Evolutionary conservation across 225 moss, liverwort and hornwort genomes (phyloP).

Genomic region (Thuidium tamariscinum): DNA sequence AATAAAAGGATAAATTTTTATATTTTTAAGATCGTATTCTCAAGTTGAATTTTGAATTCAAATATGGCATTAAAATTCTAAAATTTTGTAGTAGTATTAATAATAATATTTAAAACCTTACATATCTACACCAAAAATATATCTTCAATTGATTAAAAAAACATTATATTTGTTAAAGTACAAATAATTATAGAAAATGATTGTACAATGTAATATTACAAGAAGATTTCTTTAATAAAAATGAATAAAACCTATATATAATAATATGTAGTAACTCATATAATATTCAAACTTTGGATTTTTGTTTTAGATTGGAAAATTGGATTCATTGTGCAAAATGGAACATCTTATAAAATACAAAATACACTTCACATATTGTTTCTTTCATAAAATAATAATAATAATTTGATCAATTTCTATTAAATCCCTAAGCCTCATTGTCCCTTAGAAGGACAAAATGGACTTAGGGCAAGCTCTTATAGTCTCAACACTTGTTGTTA

Average conservation of each 20-base stretch:
- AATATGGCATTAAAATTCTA: not conserved
- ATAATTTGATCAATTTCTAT: not conserved
- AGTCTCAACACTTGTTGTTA: too few species aligned
- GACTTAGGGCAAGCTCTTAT: too few species aligned
- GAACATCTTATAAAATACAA: not conserved
- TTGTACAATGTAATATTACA: fast-evolving
- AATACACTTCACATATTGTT: not conserved
- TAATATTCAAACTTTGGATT: fast-evolving
- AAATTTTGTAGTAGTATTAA: not conserved
- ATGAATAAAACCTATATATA: not conserved
- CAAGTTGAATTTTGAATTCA: not conserved
- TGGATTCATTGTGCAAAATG: not conserved
- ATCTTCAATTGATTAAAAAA: not conserved
- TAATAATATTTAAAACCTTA: too few species aligned
- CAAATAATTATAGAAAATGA: not conserved
- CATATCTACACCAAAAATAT: not conserved
- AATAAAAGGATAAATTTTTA: too few species aligned
- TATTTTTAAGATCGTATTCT: not conserved
- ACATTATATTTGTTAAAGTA: not conserved
- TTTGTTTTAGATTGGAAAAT: not conserved
- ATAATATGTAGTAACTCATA: not conserved
- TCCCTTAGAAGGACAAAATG: too few species aligned
- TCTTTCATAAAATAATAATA: not conserved
- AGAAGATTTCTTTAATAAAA: fast-evolving
- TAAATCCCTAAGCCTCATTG: too few species aligned